phyloP scores from a whole-genome alignment of 2,329 filamentous ascomycete species.

The Colletotrichum sp. region DNA sequence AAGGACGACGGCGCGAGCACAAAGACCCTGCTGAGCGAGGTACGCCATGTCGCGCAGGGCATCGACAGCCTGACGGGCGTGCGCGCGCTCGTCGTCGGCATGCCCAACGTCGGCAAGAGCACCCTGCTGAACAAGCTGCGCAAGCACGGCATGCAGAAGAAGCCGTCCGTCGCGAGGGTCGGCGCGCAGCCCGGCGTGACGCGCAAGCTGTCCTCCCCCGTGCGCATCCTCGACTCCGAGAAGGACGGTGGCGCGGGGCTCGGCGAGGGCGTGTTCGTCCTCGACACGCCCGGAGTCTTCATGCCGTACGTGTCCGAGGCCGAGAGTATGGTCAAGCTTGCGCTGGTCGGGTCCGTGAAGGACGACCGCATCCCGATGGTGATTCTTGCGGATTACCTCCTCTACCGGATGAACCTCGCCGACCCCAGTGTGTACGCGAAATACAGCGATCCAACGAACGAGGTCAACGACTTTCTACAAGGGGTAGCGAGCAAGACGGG shows the following conservation, averaged over 20 bases:
- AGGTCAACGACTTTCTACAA: conserved; percentile 75
- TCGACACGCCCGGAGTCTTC: conserved; percentile 96
- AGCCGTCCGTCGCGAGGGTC: conserved; percentile 75
- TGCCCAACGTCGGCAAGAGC: conserved; percentile 98
- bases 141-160: conserved; percentile 62
- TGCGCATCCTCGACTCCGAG: conserved; percentile 69
- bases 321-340: conserved; percentile 93
- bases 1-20: conserved; percentile 39
- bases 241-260: conserved; percentile 24
- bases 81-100: conserved; percentile 87
- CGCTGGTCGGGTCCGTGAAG: conserved; percentile 88
- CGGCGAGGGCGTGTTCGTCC: conserved; percentile 75
- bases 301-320: conserved; percentile 87
- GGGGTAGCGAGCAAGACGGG: conserved; percentile 77
- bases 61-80: conserved; percentile 75
- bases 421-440: conserved; percentile 66
- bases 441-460: conserved; percentile 79
- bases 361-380: conserved; percentile 81
- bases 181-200: conserved; percentile 91
- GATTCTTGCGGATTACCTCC: conserved; percentile 86
- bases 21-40: conserved; percentile 40
- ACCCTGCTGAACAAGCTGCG: conserved; percentile 90
- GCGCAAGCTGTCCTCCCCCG: conserved; percentile 79
- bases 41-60: conserved; percentile 34
- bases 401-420: conserved; percentile 80